These are phyloP conservation scores for Rhizophora apiculata DNA, from an alignment of 345 rosid species.

Conservation along the genomic window DNA sequence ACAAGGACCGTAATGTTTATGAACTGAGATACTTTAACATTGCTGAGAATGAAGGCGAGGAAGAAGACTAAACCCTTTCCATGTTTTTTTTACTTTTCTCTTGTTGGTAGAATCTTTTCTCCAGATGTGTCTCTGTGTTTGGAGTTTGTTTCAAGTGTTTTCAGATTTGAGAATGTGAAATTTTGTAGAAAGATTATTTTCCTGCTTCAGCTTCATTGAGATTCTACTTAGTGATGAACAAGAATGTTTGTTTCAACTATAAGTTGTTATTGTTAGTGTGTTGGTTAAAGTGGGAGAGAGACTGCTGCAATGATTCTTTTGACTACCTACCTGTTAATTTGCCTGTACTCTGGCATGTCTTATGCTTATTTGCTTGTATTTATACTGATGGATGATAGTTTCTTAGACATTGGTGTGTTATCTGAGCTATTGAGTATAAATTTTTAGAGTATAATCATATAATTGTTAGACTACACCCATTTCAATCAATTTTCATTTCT, in stretches of 20 bases:
- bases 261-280: no score
- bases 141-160: background rate
- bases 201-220: background rate
- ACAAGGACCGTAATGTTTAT: constrained; percentile 78
- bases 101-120: background rate
- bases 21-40: constrained; percentile 95
- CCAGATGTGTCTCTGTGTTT: background rate
- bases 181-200: background rate
- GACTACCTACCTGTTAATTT: no score
- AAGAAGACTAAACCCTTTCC: constrained; percentile 46
- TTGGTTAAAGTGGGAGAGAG: no score
- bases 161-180: constrained; percentile 4
- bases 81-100: background rate
- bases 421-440: background rate
- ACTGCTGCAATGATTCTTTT: no score
- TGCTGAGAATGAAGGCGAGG: constrained; percentile 77
- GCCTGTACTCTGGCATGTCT: background rate
- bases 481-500: constrained; percentile 1
- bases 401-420: background rate
- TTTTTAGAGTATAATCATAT: no score
- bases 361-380: background rate
- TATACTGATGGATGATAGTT: background rate
- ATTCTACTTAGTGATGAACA: background rate
- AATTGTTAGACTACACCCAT: background rate
- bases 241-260: constrained; percentile 1